Percentiles rank a stretch among this genome's conserved stretches.
phyloP scores from a whole-genome alignment of 257 asterid species.

The Gynochthodes officinalis region DNA sequence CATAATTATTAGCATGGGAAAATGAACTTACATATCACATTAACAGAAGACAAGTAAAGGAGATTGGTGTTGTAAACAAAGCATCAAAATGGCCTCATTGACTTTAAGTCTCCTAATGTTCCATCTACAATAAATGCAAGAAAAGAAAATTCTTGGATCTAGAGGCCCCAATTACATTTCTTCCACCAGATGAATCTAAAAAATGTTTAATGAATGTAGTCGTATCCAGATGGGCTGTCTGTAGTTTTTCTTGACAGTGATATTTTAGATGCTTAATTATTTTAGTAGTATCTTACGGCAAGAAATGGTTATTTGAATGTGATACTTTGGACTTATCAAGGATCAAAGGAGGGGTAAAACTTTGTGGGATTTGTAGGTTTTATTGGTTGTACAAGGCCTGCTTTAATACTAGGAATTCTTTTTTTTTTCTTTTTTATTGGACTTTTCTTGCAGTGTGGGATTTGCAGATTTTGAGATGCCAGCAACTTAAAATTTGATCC shows the following conservation, averaged over 20 bases:
- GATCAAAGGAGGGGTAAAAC: background rate
- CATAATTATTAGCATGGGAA: background rate
- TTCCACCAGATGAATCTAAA: background rate
- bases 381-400: background rate
- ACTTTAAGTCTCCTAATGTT: background rate
- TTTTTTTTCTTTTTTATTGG: background rate
- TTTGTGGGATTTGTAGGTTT: background rate
- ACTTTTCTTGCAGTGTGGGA: background rate
- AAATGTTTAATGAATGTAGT: background rate
- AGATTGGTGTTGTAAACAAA: background rate
- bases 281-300: background rate
- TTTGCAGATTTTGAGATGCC: background rate
- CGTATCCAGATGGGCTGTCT: background rate
- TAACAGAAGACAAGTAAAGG: background rate
- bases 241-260: no score
- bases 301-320: background rate
- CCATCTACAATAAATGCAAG: background rate
- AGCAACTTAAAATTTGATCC: background rate
- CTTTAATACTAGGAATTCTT: background rate
- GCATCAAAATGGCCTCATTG: constrained; percentile 2
- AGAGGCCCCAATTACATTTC: background rate
- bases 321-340: constrained; percentile 3
- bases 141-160: background rate
- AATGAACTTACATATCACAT: background rate
- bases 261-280: no score